Base-by-base conservation (phyloP, 495 filamentous ascomycete species). In the Darksidea phi region DNA sequence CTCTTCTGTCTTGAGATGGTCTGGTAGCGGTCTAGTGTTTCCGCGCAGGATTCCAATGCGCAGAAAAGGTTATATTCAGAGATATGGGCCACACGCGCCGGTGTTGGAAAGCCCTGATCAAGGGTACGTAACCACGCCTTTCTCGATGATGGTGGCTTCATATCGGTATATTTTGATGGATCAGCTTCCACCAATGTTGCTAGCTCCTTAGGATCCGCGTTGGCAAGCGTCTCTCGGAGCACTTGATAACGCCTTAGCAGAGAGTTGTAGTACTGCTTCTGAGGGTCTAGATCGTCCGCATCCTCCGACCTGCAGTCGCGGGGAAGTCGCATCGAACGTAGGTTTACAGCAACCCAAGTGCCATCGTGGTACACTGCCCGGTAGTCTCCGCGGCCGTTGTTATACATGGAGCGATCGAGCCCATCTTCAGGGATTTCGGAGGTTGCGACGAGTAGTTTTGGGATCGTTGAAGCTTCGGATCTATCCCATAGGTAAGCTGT, bases 31-130 rank as follows among this genome's bases (percentile, higher is more conserved):
- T 77, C 73, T 15, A 87, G 66, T 49, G 79, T 76, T 46, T 76
- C 57, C 15, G 67, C 51, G 34, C 66, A 57, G 43, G 70, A 41
- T 18, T 77, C 70, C 12, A 88, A 59, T 25, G 90, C 73, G 18
- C 77, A 75, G 17, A 90, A 67, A 2, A 87, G 80, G 57, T 75
- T 78, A 2, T 76, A 76, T 56, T 81, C 81, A 65, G 87, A 80
- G 84, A 93, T 86, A 18, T 80, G 79, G 0, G 84, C 86, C 17
- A 93, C 67, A 67, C 91, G 88, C 0, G 77, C 82, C 11, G 87
- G 86, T 15, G 79, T 72, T 7, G 90, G 90, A 48, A 86, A 81
- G 6, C 82, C 73, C 72, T 76, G 49, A 63, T 81, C 57, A 55
- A 85, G 43, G 24, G 81, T 77, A 64, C 83, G 67, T 55, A 76